A percentile compares a stretch with the other conserved stretches of the same genome.
phyloP scores from a whole-genome alignment of 1,139 yeast genomes.

The Sugiyamaella paludigena region DNA sequence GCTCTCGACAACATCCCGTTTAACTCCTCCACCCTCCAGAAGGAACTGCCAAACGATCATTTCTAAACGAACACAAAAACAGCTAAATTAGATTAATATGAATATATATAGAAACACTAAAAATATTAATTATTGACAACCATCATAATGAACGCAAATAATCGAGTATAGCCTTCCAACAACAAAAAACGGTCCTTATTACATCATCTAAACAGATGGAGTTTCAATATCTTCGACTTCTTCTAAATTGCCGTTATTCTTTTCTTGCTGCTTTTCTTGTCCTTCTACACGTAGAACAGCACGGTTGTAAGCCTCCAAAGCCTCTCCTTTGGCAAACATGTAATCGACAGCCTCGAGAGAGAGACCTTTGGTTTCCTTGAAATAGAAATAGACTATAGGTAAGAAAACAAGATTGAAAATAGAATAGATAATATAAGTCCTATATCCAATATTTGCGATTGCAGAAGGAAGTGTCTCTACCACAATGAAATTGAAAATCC shows the following conservation, averaged over 20 bases:
- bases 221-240: slow-evolving; percentile 31
- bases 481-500: slow-evolving; percentile 45
- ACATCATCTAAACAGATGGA: too few relatives aligned
- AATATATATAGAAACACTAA: too few relatives aligned
- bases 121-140: too few relatives aligned
- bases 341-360: slow-evolving; percentile 49
- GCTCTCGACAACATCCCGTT: too few relatives aligned
- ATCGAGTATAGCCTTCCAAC: too few relatives aligned
- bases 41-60: too few relatives aligned
- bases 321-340: slow-evolving; percentile 19
- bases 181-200: too few relatives aligned
- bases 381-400: slow-evolving; percentile 51
- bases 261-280: not conserved
- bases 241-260: not conserved
- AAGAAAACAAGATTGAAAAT: slow-evolving; percentile 52
- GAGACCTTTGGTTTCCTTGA: slow-evolving; percentile 42
- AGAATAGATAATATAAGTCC: slow-evolving; percentile 39
- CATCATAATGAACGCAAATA: too few relatives aligned
- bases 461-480: slow-evolving; percentile 43
- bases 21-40: too few relatives aligned
- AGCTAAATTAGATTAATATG: too few relatives aligned
- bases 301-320: slow-evolving; percentile 16
- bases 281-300: slow-evolving; percentile 4
- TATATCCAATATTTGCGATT: slow-evolving; percentile 39
- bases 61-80: too few relatives aligned